These are phyloP conservation scores for Linaria vulgaris DNA, from an alignment of 257 asterid species.

Conservation along the genomic window DNA sequence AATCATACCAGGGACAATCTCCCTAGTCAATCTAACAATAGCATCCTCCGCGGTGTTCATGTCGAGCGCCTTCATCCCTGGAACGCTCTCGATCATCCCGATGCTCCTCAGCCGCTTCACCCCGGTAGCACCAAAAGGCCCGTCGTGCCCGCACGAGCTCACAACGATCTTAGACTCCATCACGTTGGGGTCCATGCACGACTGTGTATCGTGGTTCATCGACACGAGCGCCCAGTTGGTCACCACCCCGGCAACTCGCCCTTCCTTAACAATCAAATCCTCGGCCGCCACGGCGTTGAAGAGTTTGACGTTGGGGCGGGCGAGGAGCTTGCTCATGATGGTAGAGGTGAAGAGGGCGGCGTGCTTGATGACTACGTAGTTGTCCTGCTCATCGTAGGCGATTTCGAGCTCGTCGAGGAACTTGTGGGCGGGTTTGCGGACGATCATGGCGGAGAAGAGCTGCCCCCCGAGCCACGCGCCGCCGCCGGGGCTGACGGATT, in stretches of 20 bases:
- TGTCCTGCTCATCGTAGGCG: conserved; percentile 76
- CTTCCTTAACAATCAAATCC: conserved; percentile 77
- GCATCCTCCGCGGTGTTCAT: conserved; percentile 96
- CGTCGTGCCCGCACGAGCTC: conserved; percentile 95
- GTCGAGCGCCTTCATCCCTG: conserved; percentile 95
- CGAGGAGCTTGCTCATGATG: conserved; percentile 87
- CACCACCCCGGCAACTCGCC: conserved; percentile 79
- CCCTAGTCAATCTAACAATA: conserved; percentile 78
- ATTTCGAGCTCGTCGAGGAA: conserved; percentile 78
- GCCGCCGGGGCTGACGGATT: conserved; percentile 91
- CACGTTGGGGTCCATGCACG: conserved; percentile 94
- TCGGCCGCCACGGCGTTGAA: conserved; percentile 96
- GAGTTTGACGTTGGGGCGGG: conserved; percentile 79
- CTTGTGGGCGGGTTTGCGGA: conserved; percentile 81
- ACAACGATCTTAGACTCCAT: conserved; percentile 90
- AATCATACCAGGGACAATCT: conserved; percentile 91
- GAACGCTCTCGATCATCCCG: conserved; percentile 83
- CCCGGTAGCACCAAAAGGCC: conserved; percentile 94
- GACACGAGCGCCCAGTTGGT: conserved; percentile 94
- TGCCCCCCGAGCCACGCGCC: conserved; percentile 99
- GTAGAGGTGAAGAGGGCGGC: conserved; percentile 92
- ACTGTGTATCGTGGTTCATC: conserved; percentile 88
- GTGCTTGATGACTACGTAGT: conserved; percentile 88
- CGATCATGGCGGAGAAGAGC: conserved; percentile 89
- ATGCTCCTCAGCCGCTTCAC: conserved; percentile 84